Conservation (phyloP, 2,329 filamentous ascomycete genomes). For the Pseudogymnoascus sp. region DNA sequence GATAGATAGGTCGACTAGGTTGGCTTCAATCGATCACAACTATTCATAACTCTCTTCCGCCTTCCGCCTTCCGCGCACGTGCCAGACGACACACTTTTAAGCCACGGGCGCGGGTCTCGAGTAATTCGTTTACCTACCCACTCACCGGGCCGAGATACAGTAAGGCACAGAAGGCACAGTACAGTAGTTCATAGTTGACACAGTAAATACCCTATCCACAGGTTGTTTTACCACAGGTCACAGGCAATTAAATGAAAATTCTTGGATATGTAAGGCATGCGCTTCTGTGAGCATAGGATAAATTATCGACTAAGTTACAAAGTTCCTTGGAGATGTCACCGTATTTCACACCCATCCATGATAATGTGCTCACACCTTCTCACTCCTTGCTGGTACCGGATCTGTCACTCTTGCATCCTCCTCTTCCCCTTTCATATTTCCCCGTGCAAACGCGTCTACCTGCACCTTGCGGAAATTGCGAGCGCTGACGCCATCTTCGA, state of each 20-base stretch:
- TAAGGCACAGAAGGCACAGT: too few species aligned
- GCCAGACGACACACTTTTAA: too few species aligned
- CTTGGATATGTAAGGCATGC: background rate
- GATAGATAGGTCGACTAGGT: background rate
- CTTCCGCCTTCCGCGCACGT: too few species aligned
- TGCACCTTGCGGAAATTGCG: slow-evolving; percentile 34
- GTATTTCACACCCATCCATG: background rate
- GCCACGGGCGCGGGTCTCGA: too few species aligned
- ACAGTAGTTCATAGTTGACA: too few species aligned
- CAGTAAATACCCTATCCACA: too few species aligned
- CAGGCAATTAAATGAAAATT: background rate
- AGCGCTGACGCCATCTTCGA: slow-evolving; percentile 31
- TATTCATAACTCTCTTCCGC: too few species aligned
- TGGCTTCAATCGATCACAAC: too few species aligned
- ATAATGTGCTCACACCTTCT: background rate
- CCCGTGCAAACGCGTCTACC: background rate
- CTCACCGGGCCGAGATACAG: too few species aligned
- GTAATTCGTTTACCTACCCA: too few species aligned
- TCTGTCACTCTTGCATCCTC: background rate
- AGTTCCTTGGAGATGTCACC: background rate
- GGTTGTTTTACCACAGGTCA: background rate
- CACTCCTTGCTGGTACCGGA: background rate
- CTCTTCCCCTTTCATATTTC: background rate
- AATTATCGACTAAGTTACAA: background rate
- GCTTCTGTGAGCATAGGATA: background rate